Evolutionary conservation across 2,329 filamentous ascomycete genomes (phyloP), one percentile per base, ranked within the genome.

Genomic region (Teratosphaeria pseudoeucalypti): DNA sequence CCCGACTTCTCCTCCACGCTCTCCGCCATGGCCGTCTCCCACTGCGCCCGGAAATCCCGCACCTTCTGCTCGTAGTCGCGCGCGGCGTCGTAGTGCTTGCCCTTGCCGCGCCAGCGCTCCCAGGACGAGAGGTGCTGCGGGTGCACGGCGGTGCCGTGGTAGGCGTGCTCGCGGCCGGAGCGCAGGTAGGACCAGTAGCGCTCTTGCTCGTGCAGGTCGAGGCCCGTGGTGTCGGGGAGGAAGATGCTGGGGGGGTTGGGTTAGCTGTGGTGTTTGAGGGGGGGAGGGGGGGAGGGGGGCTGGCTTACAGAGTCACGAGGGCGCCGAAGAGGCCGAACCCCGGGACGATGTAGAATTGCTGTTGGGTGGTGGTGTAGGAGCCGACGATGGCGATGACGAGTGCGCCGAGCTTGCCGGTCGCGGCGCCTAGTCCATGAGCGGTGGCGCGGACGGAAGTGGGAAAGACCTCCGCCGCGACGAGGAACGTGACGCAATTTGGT

Each of bases 291-390:
- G 6, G 37, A 43, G 9, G 37, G 37, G 37, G 23, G 23, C 23
- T 0, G 5, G 16, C 37, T 14, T 14, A 43, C 37, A 43, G 29
- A 27, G 52, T 53, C 14, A 53, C 74, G 34, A 95, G 67, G 78
- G 92, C 88, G 67, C 92, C 92, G 16, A 79, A 85, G n/a, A 96
- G 85, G 69, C 91, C 91, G 73, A 94, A 96, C 91, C 91, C 96
- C 23, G 91, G 90, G 1, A 96, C 90, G 43, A 96, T 84, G 52
- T 54, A 59, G 52, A 59, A 59, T 49, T 56, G 54, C 37, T 53
- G 49, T 12, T 47, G 57, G n/a, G 57, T 49, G 12, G 19, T 23
- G 34, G 54, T 59, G 54, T 59, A 59, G 29, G 54, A 55, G 19
- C 54, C 49, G 2, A 56, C 34, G n/a, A 59, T 53, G 12, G 57